phyloP scores from a whole-genome alignment of 352 stramenopile species.

The Phytophthora nicotianae region DNA sequence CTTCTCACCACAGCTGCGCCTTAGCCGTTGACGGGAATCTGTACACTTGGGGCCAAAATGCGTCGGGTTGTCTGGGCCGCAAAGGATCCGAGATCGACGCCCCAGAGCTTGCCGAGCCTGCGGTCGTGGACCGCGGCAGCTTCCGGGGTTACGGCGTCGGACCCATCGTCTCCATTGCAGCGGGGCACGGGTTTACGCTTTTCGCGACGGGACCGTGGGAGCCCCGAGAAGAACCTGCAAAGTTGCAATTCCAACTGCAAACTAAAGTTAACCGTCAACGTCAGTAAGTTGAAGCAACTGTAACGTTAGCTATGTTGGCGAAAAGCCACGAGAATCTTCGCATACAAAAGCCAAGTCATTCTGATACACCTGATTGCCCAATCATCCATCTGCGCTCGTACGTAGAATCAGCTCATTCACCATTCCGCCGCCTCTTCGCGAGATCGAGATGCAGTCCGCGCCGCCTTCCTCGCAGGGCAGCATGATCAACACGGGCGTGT shows the following conservation, averaged over 20 bases:
- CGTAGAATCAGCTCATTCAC: slow-evolving; percentile 17
- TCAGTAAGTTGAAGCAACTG: slow-evolving; percentile 4
- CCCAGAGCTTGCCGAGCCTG: slow-evolving; percentile 50
- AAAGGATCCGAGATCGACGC: slow-evolving; percentile 27
- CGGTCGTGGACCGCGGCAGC: slow-evolving; percentile 41
- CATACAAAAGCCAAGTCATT: slow-evolving; percentile 14
- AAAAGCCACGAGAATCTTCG: slow-evolving; percentile 11
- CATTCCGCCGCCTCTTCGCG: slow-evolving; percentile 4
- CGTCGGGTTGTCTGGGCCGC: slow-evolving; percentile 59
- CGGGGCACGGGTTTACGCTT: slow-evolving; percentile 63
- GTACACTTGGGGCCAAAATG: slow-evolving; percentile 76
- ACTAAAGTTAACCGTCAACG: slow-evolving; percentile 55
- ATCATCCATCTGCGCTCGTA: slow-evolving; percentile 1
- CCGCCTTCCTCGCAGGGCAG: slow-evolving; percentile 30
- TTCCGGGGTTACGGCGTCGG: slow-evolving; percentile 49
- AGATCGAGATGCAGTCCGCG: slow-evolving; percentile 24
- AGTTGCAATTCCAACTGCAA: slow-evolving; percentile 44
- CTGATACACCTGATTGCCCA: slow-evolving; percentile 3
- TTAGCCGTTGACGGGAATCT: slow-evolving; percentile 62
- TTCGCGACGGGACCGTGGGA: slow-evolving; percentile 58
- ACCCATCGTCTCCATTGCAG: slow-evolving; percentile 56
- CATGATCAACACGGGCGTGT: slow-evolving; percentile 71
- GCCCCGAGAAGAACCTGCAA: slow-evolving; percentile 39
- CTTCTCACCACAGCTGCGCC: slow-evolving; percentile 63
- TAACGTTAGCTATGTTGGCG: not conserved